Evolutionary conservation across 2,329 filamentous ascomycete genomes (phyloP).

Genomic region (Aspergillus viridinutans): DNA sequence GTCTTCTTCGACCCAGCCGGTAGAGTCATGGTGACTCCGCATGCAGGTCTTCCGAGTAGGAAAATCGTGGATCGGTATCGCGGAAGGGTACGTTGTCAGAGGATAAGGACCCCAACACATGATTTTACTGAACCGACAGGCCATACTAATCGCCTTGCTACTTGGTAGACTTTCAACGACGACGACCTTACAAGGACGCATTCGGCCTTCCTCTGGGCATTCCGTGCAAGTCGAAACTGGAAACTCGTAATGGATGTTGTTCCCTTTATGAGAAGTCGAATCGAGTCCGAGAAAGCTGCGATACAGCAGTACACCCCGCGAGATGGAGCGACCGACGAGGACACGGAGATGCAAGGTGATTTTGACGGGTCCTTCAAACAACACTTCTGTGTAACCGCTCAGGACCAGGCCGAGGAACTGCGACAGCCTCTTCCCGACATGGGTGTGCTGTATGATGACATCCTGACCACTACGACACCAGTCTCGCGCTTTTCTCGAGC

Average conservation of each 20-base stretch:
- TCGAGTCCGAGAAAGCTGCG: slow-evolving; percentile 50
- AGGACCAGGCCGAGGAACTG: slow-evolving; percentile 65
- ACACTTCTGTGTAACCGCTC: slow-evolving; percentile 75
- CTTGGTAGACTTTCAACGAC: slow-evolving; percentile 52
- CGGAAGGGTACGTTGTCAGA: slow-evolving; percentile 49
- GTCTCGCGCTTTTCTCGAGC: slow-evolving; percentile 25
- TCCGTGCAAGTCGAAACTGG: slow-evolving; percentile 77
- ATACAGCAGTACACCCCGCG: slow-evolving; percentile 48
- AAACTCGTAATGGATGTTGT: slow-evolving; percentile 62
- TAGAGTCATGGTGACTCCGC: slow-evolving; percentile 44
- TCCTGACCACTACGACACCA: slow-evolving; percentile 60
- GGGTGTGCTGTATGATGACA: slow-evolving; percentile 71
- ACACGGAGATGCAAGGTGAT: slow-evolving; percentile 58
- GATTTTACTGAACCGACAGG: neutral
- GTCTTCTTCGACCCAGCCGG: slow-evolving; percentile 43
- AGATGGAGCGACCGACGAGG: slow-evolving; percentile 25
- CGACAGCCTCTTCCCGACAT: slow-evolving; percentile 59
- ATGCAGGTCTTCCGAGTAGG: slow-evolving; percentile 44
- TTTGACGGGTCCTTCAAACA: slow-evolving; percentile 77
- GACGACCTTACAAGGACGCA: slow-evolving; percentile 74
- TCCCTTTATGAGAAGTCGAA: slow-evolving; percentile 66
- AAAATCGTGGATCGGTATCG: slow-evolving; percentile 77
- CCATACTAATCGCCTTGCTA: slow-evolving; percentile 20
- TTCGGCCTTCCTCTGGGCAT: slow-evolving; percentile 83
- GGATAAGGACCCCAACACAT: neutral